Percentiles rank a stretch among this genome's conserved stretches.
Evolutionary conservation across 139 green algal species (phyloP).

Genomic region (Choricystis sp.): DNA sequence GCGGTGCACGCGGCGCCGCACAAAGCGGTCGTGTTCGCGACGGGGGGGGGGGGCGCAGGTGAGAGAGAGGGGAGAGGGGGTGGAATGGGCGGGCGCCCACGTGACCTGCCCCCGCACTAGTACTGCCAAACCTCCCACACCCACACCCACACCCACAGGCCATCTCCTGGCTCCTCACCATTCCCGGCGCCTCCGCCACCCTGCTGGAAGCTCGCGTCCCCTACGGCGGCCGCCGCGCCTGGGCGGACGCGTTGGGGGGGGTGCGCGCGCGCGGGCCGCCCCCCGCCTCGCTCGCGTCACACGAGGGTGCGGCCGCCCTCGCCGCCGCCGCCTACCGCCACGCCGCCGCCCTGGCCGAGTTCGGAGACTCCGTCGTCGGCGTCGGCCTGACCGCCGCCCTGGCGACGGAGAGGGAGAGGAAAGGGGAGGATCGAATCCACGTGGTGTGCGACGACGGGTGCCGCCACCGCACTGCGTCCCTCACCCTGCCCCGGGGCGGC

Average conservation of each 20-base stretch:
- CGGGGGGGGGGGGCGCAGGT: slow-evolving; percentile 40
- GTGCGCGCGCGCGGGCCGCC: background rate
- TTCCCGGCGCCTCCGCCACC: slow-evolving; percentile 59
- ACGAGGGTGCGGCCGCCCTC: slow-evolving; percentile 31
- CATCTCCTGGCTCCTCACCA: slow-evolving; percentile 45
- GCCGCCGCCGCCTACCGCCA: slow-evolving; percentile 44
- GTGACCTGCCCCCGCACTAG: background rate
- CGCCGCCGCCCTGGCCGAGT: slow-evolving; percentile 29
- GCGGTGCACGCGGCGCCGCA: slow-evolving; percentile 21
- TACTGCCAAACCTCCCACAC: background rate
- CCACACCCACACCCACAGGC: slow-evolving; percentile 22
- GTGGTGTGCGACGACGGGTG: slow-evolving; percentile 18
- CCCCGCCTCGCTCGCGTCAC: background rate
- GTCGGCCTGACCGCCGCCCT: slow-evolving; percentile 52
- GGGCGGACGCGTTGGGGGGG: slow-evolving; percentile 31
- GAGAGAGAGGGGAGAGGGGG: background rate
- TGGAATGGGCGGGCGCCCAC: background rate
- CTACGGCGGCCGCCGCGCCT: slow-evolving; percentile 30
- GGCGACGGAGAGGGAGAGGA: slow-evolving; percentile 39
- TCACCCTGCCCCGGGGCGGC: too few relatives aligned
- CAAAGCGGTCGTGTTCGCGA: slow-evolving; percentile 30
- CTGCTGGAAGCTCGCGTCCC: slow-evolving; percentile 54
- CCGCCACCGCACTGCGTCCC: slow-evolving; percentile 3
- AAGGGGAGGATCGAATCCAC: slow-evolving; percentile 46
- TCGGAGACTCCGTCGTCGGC: slow-evolving; percentile 41